Evolutionary conservation across 164 flowering plant species (phyloP).

Genomic region (Warburgia ugandensis): DNA sequence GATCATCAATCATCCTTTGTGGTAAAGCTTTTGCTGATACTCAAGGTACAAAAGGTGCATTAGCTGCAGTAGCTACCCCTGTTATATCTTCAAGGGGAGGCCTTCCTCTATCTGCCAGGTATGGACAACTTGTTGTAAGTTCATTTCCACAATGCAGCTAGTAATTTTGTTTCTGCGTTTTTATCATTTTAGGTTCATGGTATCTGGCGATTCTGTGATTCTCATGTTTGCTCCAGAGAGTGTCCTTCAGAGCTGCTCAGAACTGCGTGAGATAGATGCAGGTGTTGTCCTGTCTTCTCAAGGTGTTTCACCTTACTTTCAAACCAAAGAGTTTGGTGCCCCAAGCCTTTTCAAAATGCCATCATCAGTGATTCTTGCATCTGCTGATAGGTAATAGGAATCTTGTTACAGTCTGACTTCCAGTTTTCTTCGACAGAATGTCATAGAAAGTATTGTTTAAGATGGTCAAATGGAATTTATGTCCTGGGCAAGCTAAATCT

Average conservation of each 20-base stretch:
- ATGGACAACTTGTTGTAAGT: slow-evolving; percentile 4
- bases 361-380: slow-evolving; percentile 32
- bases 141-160: neutral
- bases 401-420: too few species aligned
- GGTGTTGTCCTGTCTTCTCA: slow-evolving; percentile 40
- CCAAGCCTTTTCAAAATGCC: slow-evolving; percentile 34
- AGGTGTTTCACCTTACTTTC: slow-evolving; percentile 40
- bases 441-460: neutral
- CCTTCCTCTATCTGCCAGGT: slow-evolving; percentile 45
- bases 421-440: neutral
- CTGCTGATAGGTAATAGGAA: slow-evolving; percentile 48
- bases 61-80: slow-evolving; percentile 38
- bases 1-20: slow-evolving; percentile 38
- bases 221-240: slow-evolving; percentile 44
- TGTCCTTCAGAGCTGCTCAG: slow-evolving; percentile 25
- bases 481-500: too few species aligned
- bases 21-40: slow-evolving; percentile 45
- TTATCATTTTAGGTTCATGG: slow-evolving; percentile 31
- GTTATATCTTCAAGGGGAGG: slow-evolving; percentile 43
- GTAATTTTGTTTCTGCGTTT: slow-evolving; percentile 5
- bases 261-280: slow-evolving; percentile 22
- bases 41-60: slow-evolving; percentile 28
- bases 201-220: slow-evolving; percentile 34
- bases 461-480: too few species aligned
- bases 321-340: slow-evolving; percentile 20